Evolutionary conservation across 345 rosid species (phyloP), one percentile per base, ranked within the genome.

Genomic region (Passiflora organensis): DNA sequence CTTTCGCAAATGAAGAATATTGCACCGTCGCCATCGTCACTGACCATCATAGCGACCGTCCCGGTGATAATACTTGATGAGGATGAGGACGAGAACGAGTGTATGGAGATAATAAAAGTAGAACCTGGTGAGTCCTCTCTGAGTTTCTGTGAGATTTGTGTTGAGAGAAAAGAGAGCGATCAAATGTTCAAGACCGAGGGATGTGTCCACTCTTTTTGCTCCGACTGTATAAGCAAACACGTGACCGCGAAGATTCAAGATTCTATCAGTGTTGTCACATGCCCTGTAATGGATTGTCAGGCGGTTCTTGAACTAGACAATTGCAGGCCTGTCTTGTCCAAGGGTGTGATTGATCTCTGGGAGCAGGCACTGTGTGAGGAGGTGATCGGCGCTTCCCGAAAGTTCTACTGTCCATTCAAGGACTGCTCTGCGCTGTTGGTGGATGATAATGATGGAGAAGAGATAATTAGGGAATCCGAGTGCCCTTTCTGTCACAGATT

Each of bases 231-330:
- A 6, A 43, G 55, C 66, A 80, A 58, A 42, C 75, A 77, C 59
- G 80, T 82, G 19, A 71, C 67, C 1, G 45, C 72, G 0, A 82
- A 72, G 53, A 43, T 86, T 6, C 59, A 49, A 43, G 70, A 70
- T 2, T 62, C 59, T 38, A 1, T 62, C 0, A 43, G 48, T 5
- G 53, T 17, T 2, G 58, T 86, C 19, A 66, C 55, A 21, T 89
- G 97, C 68, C 95, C 89, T 6, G 84, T 71, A 59, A 18, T 63
- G 58, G 60, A 72, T 15, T 86, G 89, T 74, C 32, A 52, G 43
- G 49, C 5, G 8, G 34, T 28, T 3, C 34, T 28, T 2, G 34
- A 28, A 28, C 34, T 8, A 3, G 34, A 28, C 3, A 2, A 28
- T 8, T 28, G 34, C 34, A 3, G 34, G 5, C 8, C 3, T 28